A percentile compares a stretch with the other conserved stretches of the same genome.
These are phyloP conservation scores for Abelmoschus esculentus DNA, from an alignment of 345 rosid genomes.

Conservation along the genomic window DNA sequence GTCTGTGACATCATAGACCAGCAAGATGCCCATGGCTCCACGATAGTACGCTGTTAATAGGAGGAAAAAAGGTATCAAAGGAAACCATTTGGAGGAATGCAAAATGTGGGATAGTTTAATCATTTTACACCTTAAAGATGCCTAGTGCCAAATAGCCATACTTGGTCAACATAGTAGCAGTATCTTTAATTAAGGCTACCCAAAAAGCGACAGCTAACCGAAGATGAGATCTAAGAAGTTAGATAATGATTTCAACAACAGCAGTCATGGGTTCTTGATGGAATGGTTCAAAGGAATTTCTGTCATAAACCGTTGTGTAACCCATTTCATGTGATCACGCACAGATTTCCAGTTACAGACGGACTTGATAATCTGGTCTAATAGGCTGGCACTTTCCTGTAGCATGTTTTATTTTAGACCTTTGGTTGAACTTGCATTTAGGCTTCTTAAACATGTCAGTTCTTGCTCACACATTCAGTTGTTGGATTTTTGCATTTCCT, in stretches of 20 bases:
- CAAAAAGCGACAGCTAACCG: background rate
- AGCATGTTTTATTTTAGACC: background rate
- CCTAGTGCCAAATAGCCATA: background rate
- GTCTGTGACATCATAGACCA: conserved; percentile 88
- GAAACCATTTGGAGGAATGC: background rate
- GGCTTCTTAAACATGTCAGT: background rate
- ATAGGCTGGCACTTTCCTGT: background rate
- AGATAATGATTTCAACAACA: background rate
- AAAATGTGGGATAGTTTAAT: background rate
- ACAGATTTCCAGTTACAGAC: background rate
- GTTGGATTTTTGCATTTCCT: background rate
- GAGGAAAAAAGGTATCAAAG: background rate
- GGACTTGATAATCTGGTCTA: background rate
- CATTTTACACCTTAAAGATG: background rate
- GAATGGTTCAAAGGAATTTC: too few relatives aligned
- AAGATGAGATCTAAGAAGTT: background rate
- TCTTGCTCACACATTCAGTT: background rate
- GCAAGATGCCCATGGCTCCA: conserved; percentile 93
- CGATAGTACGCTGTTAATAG: conserved; percentile 67
- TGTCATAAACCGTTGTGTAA: too few relatives aligned
- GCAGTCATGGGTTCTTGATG: too few relatives aligned
- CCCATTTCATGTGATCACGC: background rate
- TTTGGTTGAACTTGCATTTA: background rate
- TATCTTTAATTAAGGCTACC: background rate
- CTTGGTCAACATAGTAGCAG: background rate